Evolutionary conservation across 2,329 filamentous ascomycete species (phyloP), one percentile per base, ranked within the genome.

Genomic region (Penicillium sp.): DNA sequence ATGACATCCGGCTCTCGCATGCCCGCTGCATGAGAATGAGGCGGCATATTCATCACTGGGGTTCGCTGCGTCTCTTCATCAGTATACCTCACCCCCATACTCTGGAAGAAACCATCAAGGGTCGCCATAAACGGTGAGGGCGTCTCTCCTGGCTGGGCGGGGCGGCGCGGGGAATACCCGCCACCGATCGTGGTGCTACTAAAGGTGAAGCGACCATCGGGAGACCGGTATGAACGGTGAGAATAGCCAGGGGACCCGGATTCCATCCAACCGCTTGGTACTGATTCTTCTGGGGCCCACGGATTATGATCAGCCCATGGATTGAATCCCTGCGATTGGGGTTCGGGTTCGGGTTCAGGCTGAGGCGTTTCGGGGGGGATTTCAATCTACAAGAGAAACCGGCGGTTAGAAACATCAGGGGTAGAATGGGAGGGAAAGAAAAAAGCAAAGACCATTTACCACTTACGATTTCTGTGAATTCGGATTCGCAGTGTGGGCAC

Each of bases 391-490:
- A 19, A 19, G n/a, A 50, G 16, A 27, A 50, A 46, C 58, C 49
- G n/a, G 41, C 3, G 47, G 47, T 56, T 50, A 60, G 53, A 43
- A 4, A 6, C 7, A 22, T 13, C 6, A 50, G 10, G 35, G 14
- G 2, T 18, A 24, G 27, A 24, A 18, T 31, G 27, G 19, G 19
- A 35, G 33, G 18, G 6, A 16, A 18, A 13, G 6, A 18, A 47
- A 41, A 50, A 40, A 22, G 11, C 52, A 47, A 44, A 31, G 53
- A 55, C 11, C 7, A 36, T 6, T 35, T 51, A 27, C 18, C 56
- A 81, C 89, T 71, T 81, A 96, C 93, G 68, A 98, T 92, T 78
- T 99, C 93, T 16, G 87, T 91, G 65, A 91, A 88, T 19, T 96
- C 91, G 39, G 87, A 87, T 4, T 82, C 73, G 73, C 95, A 99